phyloP scores from a whole-genome alignment of 768 basidiomycete species.

The Termitomyces sp. region DNA sequence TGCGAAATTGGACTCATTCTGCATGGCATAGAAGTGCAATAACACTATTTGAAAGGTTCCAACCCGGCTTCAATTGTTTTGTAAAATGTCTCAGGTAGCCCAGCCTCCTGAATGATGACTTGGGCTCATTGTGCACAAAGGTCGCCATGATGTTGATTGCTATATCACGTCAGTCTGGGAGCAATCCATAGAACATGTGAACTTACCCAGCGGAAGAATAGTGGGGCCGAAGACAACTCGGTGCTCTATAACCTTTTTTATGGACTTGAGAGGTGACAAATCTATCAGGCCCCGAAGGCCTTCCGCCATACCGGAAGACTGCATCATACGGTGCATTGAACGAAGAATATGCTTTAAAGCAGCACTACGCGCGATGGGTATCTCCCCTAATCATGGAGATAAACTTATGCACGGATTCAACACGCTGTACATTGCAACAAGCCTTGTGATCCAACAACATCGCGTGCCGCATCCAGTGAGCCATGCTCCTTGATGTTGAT shows the following conservation, averaged over 20 bases:
- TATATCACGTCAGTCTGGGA: constrained; percentile 22
- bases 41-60: constrained; percentile 54
- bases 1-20: neutral
- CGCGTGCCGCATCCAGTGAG: constrained; percentile 34
- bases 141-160: constrained; percentile 95
- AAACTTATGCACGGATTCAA: neutral
- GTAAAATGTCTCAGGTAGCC: constrained; percentile 87
- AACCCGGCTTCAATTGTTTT: constrained; percentile 77
- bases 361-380: constrained; percentile 70
- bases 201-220: constrained; percentile 78
- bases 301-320: constrained; percentile 89
- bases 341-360: constrained; percentile 89
- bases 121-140: constrained; percentile 98
- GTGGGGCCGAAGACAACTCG: constrained; percentile 82
- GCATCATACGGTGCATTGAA: constrained; percentile 97
- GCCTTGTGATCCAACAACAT: constrained; percentile 52
- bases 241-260: constrained; percentile 85
- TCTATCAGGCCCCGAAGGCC: constrained; percentile 94
- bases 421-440: constrained; percentile 12
- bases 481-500: constrained; percentile 55
- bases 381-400: constrained; percentile 41
- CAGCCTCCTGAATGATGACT: constrained; percentile 86
- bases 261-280: constrained; percentile 73
- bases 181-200: neutral
- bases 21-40: neutral